Evolutionary conservation across 371 early-diverging fungal species (phyloP).

Genomic region (Mucor plumbeus): DNA sequence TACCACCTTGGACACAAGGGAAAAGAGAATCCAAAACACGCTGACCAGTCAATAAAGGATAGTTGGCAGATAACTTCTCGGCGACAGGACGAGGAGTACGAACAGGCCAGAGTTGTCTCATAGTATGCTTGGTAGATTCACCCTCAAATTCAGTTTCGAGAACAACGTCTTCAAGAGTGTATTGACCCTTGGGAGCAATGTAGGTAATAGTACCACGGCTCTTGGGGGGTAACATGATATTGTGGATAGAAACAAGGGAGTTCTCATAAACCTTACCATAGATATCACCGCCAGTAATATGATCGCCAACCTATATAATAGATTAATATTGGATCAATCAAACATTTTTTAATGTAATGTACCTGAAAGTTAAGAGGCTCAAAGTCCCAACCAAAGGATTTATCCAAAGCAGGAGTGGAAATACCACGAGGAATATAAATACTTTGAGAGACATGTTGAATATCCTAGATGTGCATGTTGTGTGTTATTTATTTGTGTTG

Average conservation of each 20-base stretch:
- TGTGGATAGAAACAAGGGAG: constrained; percentile 90
- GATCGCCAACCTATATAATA: constrained; percentile 84
- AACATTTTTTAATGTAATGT: not conserved
- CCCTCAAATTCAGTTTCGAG: constrained; percentile 96
- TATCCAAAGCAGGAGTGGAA: constrained; percentile 96
- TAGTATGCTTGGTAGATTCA: constrained; percentile 84
- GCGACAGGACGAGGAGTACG: constrained; percentile 98
- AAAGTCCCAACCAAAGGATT: constrained; percentile 94
- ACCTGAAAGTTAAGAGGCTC: constrained; percentile 89
- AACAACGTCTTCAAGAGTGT: constrained; percentile 93
- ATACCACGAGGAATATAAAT: constrained; percentile 99
- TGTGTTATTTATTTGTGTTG: constrained; percentile 5
- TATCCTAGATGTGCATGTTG: constrained; percentile 63
- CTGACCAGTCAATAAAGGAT: constrained; percentile 99
- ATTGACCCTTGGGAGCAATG: constrained; percentile 95
- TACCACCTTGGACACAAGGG: constrained; percentile 99
- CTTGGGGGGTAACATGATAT: constrained; percentile 97
- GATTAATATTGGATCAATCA: not conserved
- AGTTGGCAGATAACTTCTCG: constrained; percentile 96
- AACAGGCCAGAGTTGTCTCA: constrained; percentile 99
- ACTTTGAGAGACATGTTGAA: constrained; percentile 91
- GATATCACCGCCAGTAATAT: constrained; percentile 98
- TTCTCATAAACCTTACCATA: constrained; percentile 98
- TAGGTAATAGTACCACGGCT: constrained; percentile 94
- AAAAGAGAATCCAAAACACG: constrained; percentile 99